These are phyloP conservation scores for Wolfiporia cocos DNA, from an alignment of 1,284 basidiomycete species.

Conservation along the genomic window DNA sequence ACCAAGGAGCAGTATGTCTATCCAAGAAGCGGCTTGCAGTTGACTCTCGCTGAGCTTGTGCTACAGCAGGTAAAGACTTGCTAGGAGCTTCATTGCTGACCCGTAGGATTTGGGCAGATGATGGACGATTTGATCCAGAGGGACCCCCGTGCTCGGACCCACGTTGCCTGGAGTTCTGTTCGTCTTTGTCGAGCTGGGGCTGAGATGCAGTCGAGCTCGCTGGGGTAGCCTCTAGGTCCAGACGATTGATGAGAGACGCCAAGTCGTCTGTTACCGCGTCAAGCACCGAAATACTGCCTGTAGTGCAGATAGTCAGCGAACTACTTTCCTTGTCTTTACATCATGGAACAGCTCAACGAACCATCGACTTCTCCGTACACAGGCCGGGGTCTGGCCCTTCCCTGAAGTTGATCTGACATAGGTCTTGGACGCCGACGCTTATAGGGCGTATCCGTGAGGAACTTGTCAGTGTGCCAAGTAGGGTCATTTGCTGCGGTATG, in stretches of 20 bases:
- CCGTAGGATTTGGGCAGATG: too few species aligned
- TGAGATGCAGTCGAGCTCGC: conserved; percentile 39
- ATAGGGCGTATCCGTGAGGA: conserved; percentile 36
- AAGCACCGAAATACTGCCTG: conserved; percentile 61
- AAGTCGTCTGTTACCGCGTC: conserved; percentile 75
- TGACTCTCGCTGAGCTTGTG: conserved; percentile 8
- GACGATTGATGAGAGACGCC: conserved; percentile 64
- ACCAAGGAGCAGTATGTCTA: conserved; percentile 62
- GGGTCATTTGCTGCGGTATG: conserved; percentile 47
- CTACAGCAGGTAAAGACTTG: too few species aligned
- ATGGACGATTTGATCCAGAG: too few species aligned
- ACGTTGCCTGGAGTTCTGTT: too few species aligned
- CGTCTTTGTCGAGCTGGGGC: too few species aligned
- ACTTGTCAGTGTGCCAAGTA: conserved; percentile 18
- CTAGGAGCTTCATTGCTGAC: too few species aligned
- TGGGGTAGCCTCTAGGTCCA: conserved; percentile 72
- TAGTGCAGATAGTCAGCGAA: neutral
- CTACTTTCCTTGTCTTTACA: conserved; percentile 6
- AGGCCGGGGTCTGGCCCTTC: conserved; percentile 38
- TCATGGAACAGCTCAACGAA: conserved; percentile 24
- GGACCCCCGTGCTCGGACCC: too few species aligned
- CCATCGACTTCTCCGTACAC: conserved; percentile 50
- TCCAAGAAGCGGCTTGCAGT: conserved; percentile 32
- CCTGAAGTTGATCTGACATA: conserved; percentile 58
- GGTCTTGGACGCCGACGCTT: conserved; percentile 50